Percentiles rank a stretch among this genome's conserved stretches.
Conservation (phyloP, 768 basidiomycete genomes). For the Pholiota conissans region DNA sequence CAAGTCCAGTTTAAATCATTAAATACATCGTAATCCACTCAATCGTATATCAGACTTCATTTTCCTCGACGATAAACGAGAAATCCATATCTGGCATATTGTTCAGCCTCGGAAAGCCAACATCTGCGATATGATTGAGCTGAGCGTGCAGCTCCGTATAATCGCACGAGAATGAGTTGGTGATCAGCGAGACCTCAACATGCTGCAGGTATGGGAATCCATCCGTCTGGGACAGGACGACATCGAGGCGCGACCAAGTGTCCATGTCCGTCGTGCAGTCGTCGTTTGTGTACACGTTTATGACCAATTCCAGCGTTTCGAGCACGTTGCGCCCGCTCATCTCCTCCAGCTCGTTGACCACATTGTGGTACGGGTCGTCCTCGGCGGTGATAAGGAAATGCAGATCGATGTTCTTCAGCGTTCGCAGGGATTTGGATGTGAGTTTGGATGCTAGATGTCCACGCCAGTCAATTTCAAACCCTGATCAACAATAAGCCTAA, state of each 20-base stretch:
- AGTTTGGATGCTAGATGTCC: neutral
- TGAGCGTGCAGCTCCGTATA: neutral
- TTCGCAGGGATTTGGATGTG: neutral
- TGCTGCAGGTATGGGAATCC: constrained; percentile 7
- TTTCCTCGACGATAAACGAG: constrained; percentile 4
- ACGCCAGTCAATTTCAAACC: neutral
- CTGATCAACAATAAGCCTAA: neutral
- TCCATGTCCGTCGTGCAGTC: neutral
- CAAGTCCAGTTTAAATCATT: neutral
- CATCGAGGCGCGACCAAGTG: constrained; percentile 3
- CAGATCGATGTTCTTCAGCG: neutral
- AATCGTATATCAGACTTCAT: constrained; percentile 4
- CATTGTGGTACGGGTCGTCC: constrained; percentile 5
- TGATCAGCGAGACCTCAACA: neutral
- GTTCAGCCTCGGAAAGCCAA: constrained; percentile 1
- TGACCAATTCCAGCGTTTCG: neutral
- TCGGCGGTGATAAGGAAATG: neutral
- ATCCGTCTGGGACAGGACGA: neutral
- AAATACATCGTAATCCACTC: neutral
- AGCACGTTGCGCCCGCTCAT: neutral
- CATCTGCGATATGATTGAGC: constrained; percentile 6
- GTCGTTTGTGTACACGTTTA: neutral
- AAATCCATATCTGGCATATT: constrained; percentile 3
- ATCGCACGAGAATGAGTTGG: neutral
- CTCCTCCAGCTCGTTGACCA: neutral